These are phyloP conservation scores for Ajuga reptans DNA, from an alignment of 305 asterid genomes.

Conservation along the genomic window DNA sequence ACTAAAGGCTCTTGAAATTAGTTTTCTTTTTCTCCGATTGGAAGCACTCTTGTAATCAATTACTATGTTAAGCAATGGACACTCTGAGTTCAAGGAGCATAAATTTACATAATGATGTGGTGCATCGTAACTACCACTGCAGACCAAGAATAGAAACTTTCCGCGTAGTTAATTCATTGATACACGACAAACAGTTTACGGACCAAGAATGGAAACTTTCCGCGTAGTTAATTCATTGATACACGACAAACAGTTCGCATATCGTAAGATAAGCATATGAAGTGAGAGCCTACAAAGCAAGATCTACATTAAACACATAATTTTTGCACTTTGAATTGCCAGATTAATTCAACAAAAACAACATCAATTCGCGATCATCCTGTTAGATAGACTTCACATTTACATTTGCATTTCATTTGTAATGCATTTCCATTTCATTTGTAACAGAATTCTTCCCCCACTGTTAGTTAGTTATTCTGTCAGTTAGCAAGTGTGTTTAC, in stretches of 20 bases:
- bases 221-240: not conserved
- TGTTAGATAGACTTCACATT: no score
- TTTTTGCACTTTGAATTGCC: not conserved
- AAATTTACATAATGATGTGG: not conserved
- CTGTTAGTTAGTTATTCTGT: no score
- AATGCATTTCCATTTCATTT: no score
- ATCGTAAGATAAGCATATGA: not conserved
- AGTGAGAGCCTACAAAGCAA: not conserved
- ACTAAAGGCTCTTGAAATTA: not conserved
- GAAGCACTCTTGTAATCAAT: no score
- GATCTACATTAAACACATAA: not conserved
- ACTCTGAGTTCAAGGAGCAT: not conserved
- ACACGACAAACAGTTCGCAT: not conserved
- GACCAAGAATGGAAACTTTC: not conserved
- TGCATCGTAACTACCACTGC: not conserved
- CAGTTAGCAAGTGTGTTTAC: no score
- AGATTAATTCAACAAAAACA: slow-evolving; percentile 3
- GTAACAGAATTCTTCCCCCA: no score
- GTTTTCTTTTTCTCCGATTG: not conserved
- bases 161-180: not conserved
- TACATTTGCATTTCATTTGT: no score
- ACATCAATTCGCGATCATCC: not conserved
- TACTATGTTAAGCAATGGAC: not conserved
- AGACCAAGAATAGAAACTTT: not conserved
- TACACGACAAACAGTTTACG: not conserved